Evolutionary conservation across 2,329 filamentous ascomycete species (phyloP).

Genomic region (Colletotrichum endophyticum): DNA sequence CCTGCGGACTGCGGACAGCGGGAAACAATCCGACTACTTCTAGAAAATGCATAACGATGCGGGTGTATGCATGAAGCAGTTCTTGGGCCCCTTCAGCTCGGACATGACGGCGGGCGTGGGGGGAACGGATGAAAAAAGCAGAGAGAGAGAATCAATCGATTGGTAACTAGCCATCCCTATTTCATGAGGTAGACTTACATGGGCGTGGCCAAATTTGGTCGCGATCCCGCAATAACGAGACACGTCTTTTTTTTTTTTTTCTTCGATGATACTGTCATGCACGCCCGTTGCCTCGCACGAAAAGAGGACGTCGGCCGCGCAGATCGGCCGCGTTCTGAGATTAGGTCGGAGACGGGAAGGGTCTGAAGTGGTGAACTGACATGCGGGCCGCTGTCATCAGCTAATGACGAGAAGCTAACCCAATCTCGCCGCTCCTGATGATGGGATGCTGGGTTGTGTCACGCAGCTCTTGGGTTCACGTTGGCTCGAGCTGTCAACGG

Average conservation of each 20-base stretch:
- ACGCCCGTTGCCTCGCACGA: neutral
- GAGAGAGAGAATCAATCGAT: neutral
- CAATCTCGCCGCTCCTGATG: neutral
- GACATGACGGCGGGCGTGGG: conserved; percentile 4
- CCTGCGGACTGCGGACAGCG: neutral
- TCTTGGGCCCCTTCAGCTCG: conserved; percentile 16
- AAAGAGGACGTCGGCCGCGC: neutral
- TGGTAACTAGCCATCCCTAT: neutral
- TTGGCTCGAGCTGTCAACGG: neutral
- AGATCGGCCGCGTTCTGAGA: neutral
- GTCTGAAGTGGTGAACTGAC: neutral
- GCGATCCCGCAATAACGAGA: neutral
- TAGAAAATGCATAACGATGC: conserved; percentile 7
- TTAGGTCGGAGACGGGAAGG: neutral
- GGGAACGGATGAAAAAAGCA: conserved; percentile 5
- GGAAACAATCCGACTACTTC: neutral
- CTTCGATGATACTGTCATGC: neutral
- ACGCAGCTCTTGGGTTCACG: neutral
- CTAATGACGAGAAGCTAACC: neutral
- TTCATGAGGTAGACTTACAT: neutral
- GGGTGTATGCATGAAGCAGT: conserved; percentile 8
- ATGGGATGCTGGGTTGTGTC: neutral
- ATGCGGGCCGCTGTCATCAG: conserved; percentile 5
- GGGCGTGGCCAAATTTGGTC: neutral
- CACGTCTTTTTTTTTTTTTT: neutral